Conservation (phyloP, 768 basidiomycete genomes). For the Phlebiopsis flavidoalba region DNA sequence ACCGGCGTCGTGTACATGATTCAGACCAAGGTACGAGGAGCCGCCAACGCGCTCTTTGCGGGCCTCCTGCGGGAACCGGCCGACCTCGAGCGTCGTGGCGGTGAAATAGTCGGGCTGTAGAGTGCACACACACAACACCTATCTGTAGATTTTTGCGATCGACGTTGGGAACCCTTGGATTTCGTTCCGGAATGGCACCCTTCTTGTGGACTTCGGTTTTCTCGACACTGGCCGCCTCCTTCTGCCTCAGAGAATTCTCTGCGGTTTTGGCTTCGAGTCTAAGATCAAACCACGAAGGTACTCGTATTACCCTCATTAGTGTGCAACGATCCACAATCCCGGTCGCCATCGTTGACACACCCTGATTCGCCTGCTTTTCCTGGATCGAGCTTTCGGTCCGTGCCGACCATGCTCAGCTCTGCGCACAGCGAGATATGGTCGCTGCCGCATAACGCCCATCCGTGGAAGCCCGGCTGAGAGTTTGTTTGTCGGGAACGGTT, state of each 20-base stretch:
- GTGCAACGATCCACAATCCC: neutral
- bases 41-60: constrained; percentile 81
- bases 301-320: constrained; percentile 6
- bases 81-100: constrained; percentile 34
- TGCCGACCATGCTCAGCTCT: constrained; percentile 40
- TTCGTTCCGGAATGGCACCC: neutral
- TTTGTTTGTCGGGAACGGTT: constrained; percentile 52
- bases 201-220: neutral
- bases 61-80: constrained; percentile 81
- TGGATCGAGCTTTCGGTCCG: neutral
- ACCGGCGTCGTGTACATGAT: constrained; percentile 98
- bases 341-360: neutral
- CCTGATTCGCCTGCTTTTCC: neutral
- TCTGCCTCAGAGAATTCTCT: constrained; percentile 2
- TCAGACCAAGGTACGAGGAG: constrained; percentile 87
- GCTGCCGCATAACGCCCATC: constrained; percentile 70
- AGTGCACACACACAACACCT: neutral
- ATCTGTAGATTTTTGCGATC: neutral
- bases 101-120: neutral
- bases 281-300: constrained; percentile 1
- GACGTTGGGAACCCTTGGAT: neutral
- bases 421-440: constrained; percentile 83
- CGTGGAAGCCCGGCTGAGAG: constrained; percentile 76
- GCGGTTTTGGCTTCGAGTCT: neutral
- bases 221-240: neutral